phyloP scores from a whole-genome alignment of 2,329 filamentous ascomycete species.

The Pseudogymnoascus sp. region DNA sequence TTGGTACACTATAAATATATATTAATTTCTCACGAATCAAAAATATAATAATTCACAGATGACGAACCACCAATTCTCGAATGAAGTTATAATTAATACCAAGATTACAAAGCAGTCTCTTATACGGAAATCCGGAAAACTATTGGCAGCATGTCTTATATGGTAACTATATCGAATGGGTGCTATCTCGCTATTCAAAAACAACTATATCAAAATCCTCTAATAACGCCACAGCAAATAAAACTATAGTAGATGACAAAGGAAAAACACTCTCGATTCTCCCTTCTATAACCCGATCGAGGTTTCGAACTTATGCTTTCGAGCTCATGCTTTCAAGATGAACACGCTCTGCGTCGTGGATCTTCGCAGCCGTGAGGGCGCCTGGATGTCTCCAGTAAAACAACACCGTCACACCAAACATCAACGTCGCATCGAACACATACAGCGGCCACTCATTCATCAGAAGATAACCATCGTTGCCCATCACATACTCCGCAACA shows the following conservation, averaged over 20 bases:
- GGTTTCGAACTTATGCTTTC: not conserved
- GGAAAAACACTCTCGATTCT: not conserved
- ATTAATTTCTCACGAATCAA: not conserved
- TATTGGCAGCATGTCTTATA: not conserved
- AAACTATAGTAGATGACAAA: not conserved
- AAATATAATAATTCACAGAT: not conserved
- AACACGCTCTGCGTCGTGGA: not conserved
- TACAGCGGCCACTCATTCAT: slow-evolving; percentile 39
- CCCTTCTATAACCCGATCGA: not conserved
- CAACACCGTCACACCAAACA: slow-evolving; percentile 33
- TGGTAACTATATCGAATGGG: not conserved
- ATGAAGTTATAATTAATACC: not conserved
- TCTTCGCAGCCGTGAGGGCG: slow-evolving; percentile 9
- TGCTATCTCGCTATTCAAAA: not conserved
- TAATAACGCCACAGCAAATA: not conserved
- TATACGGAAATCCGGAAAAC: not conserved
- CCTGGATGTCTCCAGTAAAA: slow-evolving; percentile 32
- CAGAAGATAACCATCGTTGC: slow-evolving; percentile 37
- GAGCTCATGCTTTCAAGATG: not conserved
- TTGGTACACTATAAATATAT: not conserved
- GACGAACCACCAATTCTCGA: not conserved
- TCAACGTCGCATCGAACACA: slow-evolving; percentile 38
- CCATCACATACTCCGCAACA: slow-evolving; percentile 41
- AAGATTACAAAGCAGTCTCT: not conserved
- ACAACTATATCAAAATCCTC: not conserved